A percentile compares a stretch with the other conserved stretches of the same genome.
Evolutionary conservation across 139 green algal genomes (phyloP).

Genomic region (Chlorella sp.): DNA sequence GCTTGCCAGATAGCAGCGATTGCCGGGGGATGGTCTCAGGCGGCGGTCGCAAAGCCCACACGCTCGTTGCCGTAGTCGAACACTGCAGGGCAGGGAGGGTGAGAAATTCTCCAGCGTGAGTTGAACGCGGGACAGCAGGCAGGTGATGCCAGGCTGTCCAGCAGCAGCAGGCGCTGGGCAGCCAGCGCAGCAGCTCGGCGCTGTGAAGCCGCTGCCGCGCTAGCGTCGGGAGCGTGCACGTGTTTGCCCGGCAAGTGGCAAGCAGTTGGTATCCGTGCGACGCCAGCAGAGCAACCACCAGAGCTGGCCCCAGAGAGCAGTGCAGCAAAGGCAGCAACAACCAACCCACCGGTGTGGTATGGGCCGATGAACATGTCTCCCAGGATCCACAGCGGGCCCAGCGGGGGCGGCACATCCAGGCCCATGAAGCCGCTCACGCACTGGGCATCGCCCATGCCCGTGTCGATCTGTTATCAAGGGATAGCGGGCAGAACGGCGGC

Average conservation of each 20-base stretch:
- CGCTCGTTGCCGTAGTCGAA: slow-evolving; percentile 92
- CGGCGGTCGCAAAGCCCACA: slow-evolving; percentile 90
- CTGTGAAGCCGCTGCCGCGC: no score
- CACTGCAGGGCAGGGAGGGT: slow-evolving; percentile 34
- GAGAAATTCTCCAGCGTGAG: background rate
- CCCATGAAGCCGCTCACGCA: slow-evolving; percentile 98
- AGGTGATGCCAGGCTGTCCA: no score
- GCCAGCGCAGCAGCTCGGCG: no score
- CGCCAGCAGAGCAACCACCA: background rate
- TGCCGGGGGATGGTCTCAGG: background rate
- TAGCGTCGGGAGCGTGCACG: no score
- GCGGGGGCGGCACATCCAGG: slow-evolving; percentile 82
- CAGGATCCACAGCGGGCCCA: slow-evolving; percentile 97
- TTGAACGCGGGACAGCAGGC: no score
- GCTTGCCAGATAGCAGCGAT: background rate
- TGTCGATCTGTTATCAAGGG: slow-evolving; percentile 8
- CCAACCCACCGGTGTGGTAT: slow-evolving; percentile 82
- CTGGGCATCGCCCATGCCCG: slow-evolving; percentile 63
- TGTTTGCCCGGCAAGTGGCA: no score
- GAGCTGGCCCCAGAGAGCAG: background rate
- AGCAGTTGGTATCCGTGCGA: no score
- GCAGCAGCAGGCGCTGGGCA: no score
- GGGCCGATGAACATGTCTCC: slow-evolving; percentile 94
- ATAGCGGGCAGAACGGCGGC: no score
- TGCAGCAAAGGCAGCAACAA: no score